Evolutionary conservation across 163 green algal genomes (phyloP).

Genomic region (Volvox carteri): DNA sequence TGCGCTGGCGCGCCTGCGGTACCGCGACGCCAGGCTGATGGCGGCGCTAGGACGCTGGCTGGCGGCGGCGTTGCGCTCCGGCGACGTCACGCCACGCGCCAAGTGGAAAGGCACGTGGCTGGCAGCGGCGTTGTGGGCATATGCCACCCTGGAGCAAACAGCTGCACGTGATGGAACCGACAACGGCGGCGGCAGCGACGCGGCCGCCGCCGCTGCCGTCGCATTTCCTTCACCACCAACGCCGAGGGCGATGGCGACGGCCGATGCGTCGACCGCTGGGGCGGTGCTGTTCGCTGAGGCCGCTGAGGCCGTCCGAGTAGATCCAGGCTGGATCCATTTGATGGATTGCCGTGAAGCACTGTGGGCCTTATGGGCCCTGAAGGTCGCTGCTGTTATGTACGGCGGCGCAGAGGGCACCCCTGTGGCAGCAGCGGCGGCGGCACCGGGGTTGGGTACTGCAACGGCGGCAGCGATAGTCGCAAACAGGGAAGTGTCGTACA

Average conservation of each 20-base stretch:
- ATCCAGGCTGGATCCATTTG: constrained; percentile 41
- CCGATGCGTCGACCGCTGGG: constrained; percentile 1
- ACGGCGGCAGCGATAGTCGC: not conserved
- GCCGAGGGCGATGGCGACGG: no score
- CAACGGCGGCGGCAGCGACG: not conserved
- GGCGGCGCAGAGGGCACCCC: not conserved
- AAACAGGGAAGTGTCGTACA: constrained; percentile 15
- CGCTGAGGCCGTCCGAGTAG: constrained; percentile 25
- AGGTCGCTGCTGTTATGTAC: not conserved
- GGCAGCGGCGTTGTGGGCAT: constrained; percentile 27
- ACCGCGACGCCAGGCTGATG: not conserved
- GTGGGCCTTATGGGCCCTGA: constrained; percentile 49
- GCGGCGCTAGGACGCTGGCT: constrained; percentile 13
- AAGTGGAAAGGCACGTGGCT: constrained; percentile 53
- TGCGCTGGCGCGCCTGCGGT: constrained; percentile 13
- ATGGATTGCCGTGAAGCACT: constrained; percentile 43
- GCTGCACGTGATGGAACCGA: not conserved
- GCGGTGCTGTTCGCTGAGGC: constrained; percentile 36
- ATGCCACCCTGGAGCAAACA: not conserved
- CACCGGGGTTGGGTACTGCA: not conserved
- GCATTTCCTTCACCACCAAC: no score
- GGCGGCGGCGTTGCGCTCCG: not conserved
- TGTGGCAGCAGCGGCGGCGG: not conserved
- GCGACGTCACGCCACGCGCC: not conserved
- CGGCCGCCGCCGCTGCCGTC: not conserved